These are phyloP conservation scores for Ganoderma resinaceum DNA, from an alignment of 1,284 basidiomycete genomes.

Conservation along the genomic window DNA sequence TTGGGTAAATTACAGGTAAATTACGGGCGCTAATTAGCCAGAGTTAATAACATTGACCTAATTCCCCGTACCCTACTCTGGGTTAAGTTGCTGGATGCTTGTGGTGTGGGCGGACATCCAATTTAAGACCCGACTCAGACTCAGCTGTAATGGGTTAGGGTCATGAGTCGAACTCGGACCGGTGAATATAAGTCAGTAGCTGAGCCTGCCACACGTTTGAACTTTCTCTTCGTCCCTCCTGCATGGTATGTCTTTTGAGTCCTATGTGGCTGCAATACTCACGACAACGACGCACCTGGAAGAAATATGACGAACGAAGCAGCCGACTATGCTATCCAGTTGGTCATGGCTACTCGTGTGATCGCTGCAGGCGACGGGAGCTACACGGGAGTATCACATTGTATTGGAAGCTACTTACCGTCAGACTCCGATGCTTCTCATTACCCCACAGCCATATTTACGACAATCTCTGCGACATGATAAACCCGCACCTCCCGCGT, in stretches of 20 bases:
- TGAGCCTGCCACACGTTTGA: too few species aligned
- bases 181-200: too few species aligned
- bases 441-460: slow-evolving; percentile 21
- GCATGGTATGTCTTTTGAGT: neutral
- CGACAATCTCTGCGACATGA: slow-evolving; percentile 6
- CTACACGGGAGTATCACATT: neutral
- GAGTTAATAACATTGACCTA: too few species aligned
- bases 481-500: slow-evolving; percentile 8
- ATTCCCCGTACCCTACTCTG: too few species aligned
- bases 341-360: neutral
- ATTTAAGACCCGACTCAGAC: neutral
- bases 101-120: too few species aligned
- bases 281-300: neutral
- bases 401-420: neutral
- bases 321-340: neutral
- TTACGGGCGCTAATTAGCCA: too few species aligned
- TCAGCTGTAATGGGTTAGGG: neutral
- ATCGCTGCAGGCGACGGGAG: neutral
- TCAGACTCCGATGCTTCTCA: slow-evolving; percentile 14
- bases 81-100: too few species aligned
- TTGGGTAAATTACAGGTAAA: too few species aligned
- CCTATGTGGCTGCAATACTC: neutral
- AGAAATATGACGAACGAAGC: neutral
- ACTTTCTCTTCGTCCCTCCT: too few species aligned
- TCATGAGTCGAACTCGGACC: neutral